Percentiles rank a stretch among this genome's conserved stretches.
Evolutionary conservation across 441 rosid genomes (phyloP).

Genomic region (Viola pubescens): DNA sequence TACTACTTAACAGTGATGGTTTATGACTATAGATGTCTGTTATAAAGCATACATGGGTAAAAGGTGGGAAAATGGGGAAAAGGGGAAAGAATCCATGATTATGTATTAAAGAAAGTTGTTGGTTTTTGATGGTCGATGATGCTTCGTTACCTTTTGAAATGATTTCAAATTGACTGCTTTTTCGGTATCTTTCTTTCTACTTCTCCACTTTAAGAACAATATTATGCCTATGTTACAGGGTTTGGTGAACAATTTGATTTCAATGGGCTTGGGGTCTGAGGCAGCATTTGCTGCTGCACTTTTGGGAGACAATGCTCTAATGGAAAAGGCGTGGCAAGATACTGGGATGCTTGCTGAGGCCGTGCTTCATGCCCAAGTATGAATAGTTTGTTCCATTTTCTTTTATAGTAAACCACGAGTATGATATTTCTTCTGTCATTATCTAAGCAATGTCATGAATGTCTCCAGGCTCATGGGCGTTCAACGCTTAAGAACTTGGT

Average conservation of each 20-base stretch:
- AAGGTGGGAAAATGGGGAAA: too few species aligned
- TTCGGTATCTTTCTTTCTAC: background rate
- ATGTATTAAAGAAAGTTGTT: background rate
- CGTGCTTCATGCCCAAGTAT: constrained; percentile 95
- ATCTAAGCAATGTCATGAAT: constrained; percentile 14
- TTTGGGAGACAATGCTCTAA: constrained; percentile 90
- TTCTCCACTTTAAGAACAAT: background rate
- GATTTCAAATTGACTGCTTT: background rate
- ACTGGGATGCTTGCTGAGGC: constrained; percentile 99
- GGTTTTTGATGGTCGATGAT: background rate
- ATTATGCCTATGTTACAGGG: constrained; percentile 40
- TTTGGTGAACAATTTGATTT: constrained; percentile 73
- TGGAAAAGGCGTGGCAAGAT: constrained; percentile 99
- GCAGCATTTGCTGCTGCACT: constrained; percentile 95
- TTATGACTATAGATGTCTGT: too few species aligned
- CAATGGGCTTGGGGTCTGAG: constrained; percentile 87
- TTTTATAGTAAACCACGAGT: background rate
- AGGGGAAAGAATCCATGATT: too few species aligned
- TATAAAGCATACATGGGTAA: too few species aligned
- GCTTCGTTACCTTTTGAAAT: too few species aligned
- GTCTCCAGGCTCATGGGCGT: constrained; percentile 88
- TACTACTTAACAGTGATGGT: too few species aligned
- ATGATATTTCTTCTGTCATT: background rate
- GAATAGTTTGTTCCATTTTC: background rate
- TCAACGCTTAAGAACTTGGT: constrained; percentile 83